Percentiles rank a stretch among this genome's conserved stretches.
Conservation (phyloP, 371 early-diverging fungal genomes). For the Rhizomucor miehei region DNA sequence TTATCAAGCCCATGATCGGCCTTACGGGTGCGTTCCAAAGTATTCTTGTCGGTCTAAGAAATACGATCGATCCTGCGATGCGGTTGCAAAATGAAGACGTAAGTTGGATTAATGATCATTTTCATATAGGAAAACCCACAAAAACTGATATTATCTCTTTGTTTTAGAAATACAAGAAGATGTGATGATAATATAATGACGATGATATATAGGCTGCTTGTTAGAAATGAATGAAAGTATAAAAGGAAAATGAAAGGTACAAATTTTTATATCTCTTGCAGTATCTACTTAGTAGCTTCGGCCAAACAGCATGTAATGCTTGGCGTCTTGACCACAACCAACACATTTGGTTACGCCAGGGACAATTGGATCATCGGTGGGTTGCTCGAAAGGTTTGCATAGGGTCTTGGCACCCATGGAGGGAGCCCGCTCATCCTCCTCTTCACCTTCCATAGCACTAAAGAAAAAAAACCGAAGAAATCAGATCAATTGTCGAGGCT, state of each 20-base stretch:
- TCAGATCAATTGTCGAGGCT: background rate
- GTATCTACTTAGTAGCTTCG: conserved; percentile 76
- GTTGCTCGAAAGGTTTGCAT: conserved; percentile 97
- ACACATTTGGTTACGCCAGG: conserved; percentile 81
- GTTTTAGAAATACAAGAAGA: conserved; percentile 12
- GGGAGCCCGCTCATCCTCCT: conserved; percentile 93
- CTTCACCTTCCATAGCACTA: conserved; percentile 63
- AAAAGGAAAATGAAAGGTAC: conserved; percentile 1
- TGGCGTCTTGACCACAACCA: conserved; percentile 80
- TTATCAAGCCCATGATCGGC: conserved; percentile 96
- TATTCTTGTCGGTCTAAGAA: conserved; percentile 87
- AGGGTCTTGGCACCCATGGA: conserved; percentile 99
- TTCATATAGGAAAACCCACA: background rate
- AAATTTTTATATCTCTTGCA: background rate
- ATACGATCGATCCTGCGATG: conserved; percentile 83
- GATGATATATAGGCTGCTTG: background rate
- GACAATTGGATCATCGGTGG: conserved; percentile 71
- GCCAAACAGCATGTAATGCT: conserved; percentile 87
- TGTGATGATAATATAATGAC: background rate
- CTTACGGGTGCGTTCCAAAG: conserved; percentile 92
- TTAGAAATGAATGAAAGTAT: conserved; percentile 4
- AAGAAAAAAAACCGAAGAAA: background rate
- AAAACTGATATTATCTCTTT: background rate
- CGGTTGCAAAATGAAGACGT: conserved; percentile 80
- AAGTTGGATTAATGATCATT: no score